These are phyloP conservation scores for Dactylellina parvicollis DNA, from an alignment of 2,329 filamentous ascomycete genomes.

Conservation along the genomic window DNA sequence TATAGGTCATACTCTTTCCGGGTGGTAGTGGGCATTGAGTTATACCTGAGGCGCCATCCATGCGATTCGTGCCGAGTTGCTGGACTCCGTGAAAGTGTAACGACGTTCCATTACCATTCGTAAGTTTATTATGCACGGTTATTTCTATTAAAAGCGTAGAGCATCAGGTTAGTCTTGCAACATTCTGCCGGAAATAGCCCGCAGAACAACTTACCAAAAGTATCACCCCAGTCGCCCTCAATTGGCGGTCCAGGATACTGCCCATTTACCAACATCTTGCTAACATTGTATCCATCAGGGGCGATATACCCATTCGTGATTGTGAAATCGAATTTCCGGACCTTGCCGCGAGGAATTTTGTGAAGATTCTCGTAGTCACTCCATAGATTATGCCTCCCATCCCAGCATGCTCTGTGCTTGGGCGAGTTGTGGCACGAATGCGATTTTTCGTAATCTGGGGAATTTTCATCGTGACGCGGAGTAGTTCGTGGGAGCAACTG, in stretches of 20 bases:
- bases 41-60: conserved; percentile 68
- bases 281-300: conserved; percentile 66
- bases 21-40: conserved; percentile 66
- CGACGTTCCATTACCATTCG: conserved; percentile 62
- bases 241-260: conserved; percentile 75
- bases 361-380: conserved; percentile 40
- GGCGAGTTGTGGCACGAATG: conserved; percentile 3
- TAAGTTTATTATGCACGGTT: conserved; percentile 63
- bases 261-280: conserved; percentile 69
- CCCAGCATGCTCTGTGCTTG: conserved; percentile 32
- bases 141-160: conserved; percentile 43
- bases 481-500: conserved; percentile 4
- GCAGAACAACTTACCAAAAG: conserved; percentile 62
- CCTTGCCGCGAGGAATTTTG: conserved; percentile 15
- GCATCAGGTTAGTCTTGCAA: not conserved
- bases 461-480: not conserved
- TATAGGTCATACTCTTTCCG: conserved; percentile 67
- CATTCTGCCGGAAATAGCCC: not conserved
- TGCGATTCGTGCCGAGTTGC: conserved; percentile 64
- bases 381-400: conserved; percentile 15
- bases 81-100: conserved; percentile 70
- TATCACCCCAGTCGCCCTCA: conserved; percentile 72
- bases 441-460: conserved; percentile 13
- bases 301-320: conserved; percentile 66
- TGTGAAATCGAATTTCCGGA: conserved; percentile 66